phyloP scores from a whole-genome alignment of 139 green algal species.

The Chlamydomonas sphaeroides region DNA sequence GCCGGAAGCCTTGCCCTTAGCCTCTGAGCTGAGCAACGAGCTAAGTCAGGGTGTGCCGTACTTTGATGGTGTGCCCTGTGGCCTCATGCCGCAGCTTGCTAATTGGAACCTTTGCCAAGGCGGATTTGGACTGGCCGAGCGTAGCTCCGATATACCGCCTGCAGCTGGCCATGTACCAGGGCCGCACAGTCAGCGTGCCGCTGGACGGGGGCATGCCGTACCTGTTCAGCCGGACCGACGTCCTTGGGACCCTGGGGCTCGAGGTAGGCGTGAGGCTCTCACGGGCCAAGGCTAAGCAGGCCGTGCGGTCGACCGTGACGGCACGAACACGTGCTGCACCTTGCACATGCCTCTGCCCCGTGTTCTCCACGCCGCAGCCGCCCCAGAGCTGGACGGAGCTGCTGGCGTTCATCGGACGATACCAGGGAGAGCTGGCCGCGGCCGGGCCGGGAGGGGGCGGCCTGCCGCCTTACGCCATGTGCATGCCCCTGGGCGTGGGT shows the following conservation, averaged over 20 bases:
- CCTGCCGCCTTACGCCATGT: not conserved
- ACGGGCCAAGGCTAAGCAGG: no score
- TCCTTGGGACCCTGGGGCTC: not conserved
- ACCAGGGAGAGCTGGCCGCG: not conserved
- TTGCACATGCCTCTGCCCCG: not conserved
- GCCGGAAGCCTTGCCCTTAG: no score
- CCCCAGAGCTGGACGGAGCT: not conserved
- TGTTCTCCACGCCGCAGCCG: not conserved
- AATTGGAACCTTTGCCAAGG: not conserved
- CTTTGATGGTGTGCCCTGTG: not conserved
- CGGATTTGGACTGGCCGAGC: not conserved
- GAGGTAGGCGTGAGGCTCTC: conserved; percentile 2
- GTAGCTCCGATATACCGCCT: conserved; percentile 6
- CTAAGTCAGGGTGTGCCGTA: no score
- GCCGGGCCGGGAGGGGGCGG: not conserved
- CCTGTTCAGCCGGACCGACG: not conserved
- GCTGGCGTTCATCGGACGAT: not conserved
- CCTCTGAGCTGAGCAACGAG: no score
- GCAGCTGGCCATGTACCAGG: conserved; percentile 15
- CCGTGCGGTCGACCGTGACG: no score
- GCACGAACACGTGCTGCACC: no score
- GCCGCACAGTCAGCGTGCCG: not conserved
- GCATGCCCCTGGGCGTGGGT: not conserved
- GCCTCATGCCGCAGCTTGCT: not conserved
- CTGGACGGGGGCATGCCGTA: conserved; percentile 6